Evolutionary conservation across 2,329 filamentous ascomycete genomes (phyloP), one percentile per base, ranked within the genome.

Genomic region (Xylariaceae sp.): DNA sequence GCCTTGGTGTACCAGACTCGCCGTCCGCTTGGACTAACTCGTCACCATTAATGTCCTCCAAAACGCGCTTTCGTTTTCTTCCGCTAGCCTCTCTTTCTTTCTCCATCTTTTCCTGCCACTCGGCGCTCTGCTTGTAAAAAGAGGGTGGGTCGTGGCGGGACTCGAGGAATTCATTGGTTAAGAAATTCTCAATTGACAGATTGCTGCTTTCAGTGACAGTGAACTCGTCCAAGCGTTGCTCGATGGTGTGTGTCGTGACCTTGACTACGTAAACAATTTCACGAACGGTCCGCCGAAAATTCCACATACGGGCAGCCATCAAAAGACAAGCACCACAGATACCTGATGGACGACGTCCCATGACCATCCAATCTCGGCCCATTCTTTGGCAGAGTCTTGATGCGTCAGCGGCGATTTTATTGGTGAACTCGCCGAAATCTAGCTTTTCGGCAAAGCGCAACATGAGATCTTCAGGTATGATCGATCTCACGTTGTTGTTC

Each of bases 261-360:
- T 97, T 98, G 72, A 97, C 94, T 33, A 97, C 91, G 72, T 96
- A 98, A n/a, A 98, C 94, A 7, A 99, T 90, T 75, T 99, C 95
- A 26, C 92, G 86, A 11, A 96, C 87, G 0, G 92, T 96, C 16
- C 95, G 88, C 40, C 94, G 89, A 71, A 96, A 99, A 74, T 98
- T 98, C 82, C 97, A 96, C 89, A 98, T 98, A 49, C 95, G 90
- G 7, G 95, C 94, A 6, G 95, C 95, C 73, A 99, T 88, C 60
- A 99, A 90, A 44, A 99, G 83, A 65, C 93, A 96, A 11, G 95
- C 95, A 60, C 95, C 95, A 73, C 93, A 97, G 52, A 98, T 88
- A 64, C 95, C 95, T 6, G 94, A 94, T 14, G 95, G 95, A 36
- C 95, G 88, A 69, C 95, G 90, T 67, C 95, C 95, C 71, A 93